phyloP scores from a whole-genome alignment of 1,284 basidiomycete species.

The Cryptococcus sp. region DNA sequence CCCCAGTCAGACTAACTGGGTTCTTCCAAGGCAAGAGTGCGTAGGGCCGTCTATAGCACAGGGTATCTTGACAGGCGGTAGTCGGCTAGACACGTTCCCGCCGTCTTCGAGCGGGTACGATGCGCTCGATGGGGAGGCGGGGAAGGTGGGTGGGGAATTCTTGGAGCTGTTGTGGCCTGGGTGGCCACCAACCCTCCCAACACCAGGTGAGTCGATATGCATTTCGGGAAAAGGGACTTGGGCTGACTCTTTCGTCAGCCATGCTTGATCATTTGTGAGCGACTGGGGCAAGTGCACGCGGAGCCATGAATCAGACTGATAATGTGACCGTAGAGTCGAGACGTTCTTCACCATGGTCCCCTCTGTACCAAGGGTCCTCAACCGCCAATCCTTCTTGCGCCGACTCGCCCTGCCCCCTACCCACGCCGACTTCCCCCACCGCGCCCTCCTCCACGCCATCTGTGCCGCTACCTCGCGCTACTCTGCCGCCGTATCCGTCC shows the following conservation, averaged over 20 bases:
- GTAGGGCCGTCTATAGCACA: too few relatives aligned
- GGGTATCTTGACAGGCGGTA: too few relatives aligned
- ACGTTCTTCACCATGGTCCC: constrained; percentile 46
- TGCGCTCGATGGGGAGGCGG: constrained; percentile 21
- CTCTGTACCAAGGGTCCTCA: constrained; percentile 42
- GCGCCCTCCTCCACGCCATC: constrained; percentile 50
- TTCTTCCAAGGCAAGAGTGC: too few relatives aligned
- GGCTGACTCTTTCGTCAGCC: constrained; percentile 10
- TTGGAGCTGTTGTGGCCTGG: constrained; percentile 42
- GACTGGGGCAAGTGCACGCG: neutral
- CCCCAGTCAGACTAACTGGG: too few relatives aligned
- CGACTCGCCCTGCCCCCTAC: constrained; percentile 50
- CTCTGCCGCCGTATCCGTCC: constrained; percentile 30
- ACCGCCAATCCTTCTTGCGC: constrained; percentile 41
- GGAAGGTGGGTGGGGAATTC: constrained; percentile 24
- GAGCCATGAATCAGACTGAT: neutral
- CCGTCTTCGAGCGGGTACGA: neutral
- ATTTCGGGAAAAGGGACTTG: neutral
- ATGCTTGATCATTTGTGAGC: constrained; percentile 46
- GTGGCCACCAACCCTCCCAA: constrained; percentile 42
- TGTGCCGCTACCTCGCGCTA: constrained; percentile 47
- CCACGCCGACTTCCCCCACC: constrained; percentile 49
- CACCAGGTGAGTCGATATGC: constrained; percentile 23
- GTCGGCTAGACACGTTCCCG: neutral
- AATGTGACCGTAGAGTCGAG: constrained; percentile 26